Evolutionary conservation across 2,329 filamentous ascomycete species (phyloP).

Genomic region (Colletotrichum melonis): DNA sequence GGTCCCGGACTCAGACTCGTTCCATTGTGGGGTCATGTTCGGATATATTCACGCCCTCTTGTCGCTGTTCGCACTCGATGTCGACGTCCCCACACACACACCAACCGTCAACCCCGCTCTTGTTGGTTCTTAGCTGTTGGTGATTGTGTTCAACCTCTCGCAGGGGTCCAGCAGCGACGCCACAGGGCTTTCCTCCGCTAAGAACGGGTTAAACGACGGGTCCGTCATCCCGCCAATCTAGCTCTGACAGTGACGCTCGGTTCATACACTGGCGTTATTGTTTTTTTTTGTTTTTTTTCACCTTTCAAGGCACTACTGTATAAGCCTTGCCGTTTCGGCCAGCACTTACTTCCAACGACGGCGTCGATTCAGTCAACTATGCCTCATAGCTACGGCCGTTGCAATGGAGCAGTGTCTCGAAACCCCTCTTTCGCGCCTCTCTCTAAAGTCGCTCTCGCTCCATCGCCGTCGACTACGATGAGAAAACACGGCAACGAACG

Average conservation of each 20-base stretch:
- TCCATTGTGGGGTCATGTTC: not conserved
- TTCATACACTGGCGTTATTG: not conserved
- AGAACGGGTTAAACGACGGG: conserved; percentile 12
- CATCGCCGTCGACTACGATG: not conserved
- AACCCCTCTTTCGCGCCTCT: not conserved
- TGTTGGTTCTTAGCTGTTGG: conserved; percentile 25
- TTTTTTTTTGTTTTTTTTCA: too few relatives aligned
- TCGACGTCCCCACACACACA: not conserved
- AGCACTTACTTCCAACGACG: not conserved
- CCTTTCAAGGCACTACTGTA: too few relatives aligned
- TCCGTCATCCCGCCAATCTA: conserved; percentile 30
- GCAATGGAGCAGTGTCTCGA: conserved; percentile 6
- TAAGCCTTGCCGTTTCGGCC: not conserved
- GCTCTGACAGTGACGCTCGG: conserved; percentile 6
- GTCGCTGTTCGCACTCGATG: not conserved
- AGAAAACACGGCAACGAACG: not conserved
- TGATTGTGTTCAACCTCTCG: conserved; percentile 1
- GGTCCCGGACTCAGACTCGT: not conserved
- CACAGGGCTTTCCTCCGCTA: not conserved
- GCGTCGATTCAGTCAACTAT: not conserved
- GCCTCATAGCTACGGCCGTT: conserved; percentile 9
- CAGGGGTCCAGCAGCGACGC: not conserved
- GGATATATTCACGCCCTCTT: not conserved
- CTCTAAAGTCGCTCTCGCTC: not conserved
- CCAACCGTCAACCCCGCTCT: conserved; percentile 18